phyloP scores from a whole-genome alignment of 441 rosid species.

The Pelargonium fulgidum region DNA sequence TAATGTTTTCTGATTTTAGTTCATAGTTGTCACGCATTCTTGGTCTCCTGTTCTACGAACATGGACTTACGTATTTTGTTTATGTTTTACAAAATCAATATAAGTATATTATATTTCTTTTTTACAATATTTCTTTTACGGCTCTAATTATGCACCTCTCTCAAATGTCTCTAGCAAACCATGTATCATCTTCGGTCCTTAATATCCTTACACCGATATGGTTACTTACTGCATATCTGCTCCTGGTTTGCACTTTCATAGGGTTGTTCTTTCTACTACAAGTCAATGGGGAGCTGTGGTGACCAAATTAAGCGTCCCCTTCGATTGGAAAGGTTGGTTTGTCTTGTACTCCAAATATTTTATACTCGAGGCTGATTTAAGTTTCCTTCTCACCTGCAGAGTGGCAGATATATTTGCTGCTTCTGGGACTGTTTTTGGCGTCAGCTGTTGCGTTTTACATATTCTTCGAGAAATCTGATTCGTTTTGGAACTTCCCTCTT shows the following conservation, averaged over 20 bases:
- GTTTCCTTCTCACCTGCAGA: conserved; percentile 36
- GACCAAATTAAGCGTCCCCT: conserved; percentile 77
- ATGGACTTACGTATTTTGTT: too few species aligned
- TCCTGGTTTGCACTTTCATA: conserved; percentile 21
- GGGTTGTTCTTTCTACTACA: conserved; percentile 80
- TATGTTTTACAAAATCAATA: background rate
- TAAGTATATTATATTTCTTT: too few species aligned
- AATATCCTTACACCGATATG: background rate
- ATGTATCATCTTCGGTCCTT: background rate
- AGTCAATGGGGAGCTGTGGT: conserved; percentile 81
- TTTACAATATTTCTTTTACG: background rate
- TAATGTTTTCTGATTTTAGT: background rate
- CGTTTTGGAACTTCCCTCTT: conserved; percentile 77
- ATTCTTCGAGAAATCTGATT: conserved; percentile 78
- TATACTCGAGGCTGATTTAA: background rate
- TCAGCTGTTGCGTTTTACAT: conserved; percentile 71
- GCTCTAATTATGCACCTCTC: too few species aligned
- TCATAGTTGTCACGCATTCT: background rate
- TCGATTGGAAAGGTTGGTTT: conserved; percentile 90
- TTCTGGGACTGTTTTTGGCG: conserved; percentile 69
- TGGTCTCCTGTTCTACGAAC: too few species aligned
- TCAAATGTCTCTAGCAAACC: background rate
- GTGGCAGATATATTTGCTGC: conserved; percentile 84
- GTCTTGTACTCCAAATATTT: background rate
- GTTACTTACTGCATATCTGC: background rate